Evolutionary conservation across 2,329 filamentous ascomycete genomes (phyloP), one percentile per base, ranked within the genome.

Genomic region (Aspergillus neoniger): DNA sequence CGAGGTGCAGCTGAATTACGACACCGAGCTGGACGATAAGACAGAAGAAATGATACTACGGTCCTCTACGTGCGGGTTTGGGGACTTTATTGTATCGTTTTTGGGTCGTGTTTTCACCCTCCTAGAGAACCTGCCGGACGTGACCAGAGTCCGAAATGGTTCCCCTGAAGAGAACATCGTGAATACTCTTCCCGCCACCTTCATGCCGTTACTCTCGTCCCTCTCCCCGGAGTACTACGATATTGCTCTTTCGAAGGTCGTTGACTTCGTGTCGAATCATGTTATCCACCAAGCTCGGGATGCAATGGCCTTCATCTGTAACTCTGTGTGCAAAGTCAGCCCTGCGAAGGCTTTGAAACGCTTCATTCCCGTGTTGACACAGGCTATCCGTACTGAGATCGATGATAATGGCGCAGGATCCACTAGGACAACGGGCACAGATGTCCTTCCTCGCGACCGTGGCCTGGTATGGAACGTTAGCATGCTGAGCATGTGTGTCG

Each of bases 251-350:
- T 90, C 96, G 62, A 98, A 98, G 81, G 87, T 99, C 68, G 90
- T 92, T 2, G 87, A 91, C 32, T 99, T 99, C 74, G 90, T 97
- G 25, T 89, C 91, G 1, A 91, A 91, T 64, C 95, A 98, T 78
- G 95, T 99, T 52, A 94, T 99, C 17, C 93, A 99, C 70, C 95
- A 98, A 77, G 94, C 95, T 56, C 85, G 94, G 66, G 95, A 99
- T 81, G 94, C 95, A 7, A 97, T 99, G 90, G 95, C 96, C 1
- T 99, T 96, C 84, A 98, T 98, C 57, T 91, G 94, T 78, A 98
- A 97, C 76, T 91, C 92, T 0, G 83, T 99, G 23, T 96, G 95
- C 83, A 98, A 98, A 78, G 92, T 96, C 67, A 91, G 96, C 68
- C 93, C 96, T 0, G 88, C 94, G 73, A 97, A 97, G 79, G 92